Evolutionary conservation across 306 rosid species (phyloP).

Genomic region (Vachellia pachyceras): DNA sequence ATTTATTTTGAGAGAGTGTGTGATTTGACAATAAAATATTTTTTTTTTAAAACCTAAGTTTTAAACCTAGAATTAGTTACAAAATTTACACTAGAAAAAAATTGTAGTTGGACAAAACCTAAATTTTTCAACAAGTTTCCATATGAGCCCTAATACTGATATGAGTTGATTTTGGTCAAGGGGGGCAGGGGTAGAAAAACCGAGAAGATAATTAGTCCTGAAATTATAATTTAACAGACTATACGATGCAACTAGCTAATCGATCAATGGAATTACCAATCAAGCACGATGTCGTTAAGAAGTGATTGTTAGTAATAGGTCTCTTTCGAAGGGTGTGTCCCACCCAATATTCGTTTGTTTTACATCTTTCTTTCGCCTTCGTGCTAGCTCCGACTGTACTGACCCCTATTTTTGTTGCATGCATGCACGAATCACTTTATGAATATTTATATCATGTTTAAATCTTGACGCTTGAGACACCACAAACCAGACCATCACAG

Average conservation of each 20-base stretch:
- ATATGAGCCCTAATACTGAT: too few species aligned
- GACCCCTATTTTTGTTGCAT: slow-evolving; percentile 41
- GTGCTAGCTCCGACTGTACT: slow-evolving; percentile 26
- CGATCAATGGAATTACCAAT: neutral
- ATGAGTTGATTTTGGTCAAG: neutral
- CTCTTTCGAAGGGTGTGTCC: slow-evolving; percentile 32
- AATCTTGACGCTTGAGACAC: slow-evolving; percentile 29
- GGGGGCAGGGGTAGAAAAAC: neutral
- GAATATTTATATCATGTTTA: slow-evolving; percentile 2
- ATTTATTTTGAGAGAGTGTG: too few species aligned
- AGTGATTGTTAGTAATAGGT: slow-evolving; percentile 18
- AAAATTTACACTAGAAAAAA: too few species aligned
- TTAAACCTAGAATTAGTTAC: too few species aligned
- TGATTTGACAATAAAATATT: too few species aligned
- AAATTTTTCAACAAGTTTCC: too few species aligned
- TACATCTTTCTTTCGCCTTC: slow-evolving; percentile 7
- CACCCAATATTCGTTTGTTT: slow-evolving; percentile 35
- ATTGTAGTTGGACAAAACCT: too few species aligned
- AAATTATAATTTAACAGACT: neutral
- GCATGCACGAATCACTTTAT: slow-evolving; percentile 34
- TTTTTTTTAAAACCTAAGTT: too few species aligned
- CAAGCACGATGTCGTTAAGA: slow-evolving; percentile 37
- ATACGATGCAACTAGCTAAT: neutral
- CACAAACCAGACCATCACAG: slow-evolving; percentile 8
- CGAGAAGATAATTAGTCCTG: neutral